Evolutionary conservation across 2,329 filamentous ascomycete genomes (phyloP), one percentile per base, ranked within the genome.

Genomic region (Botrytis medusae): DNA sequence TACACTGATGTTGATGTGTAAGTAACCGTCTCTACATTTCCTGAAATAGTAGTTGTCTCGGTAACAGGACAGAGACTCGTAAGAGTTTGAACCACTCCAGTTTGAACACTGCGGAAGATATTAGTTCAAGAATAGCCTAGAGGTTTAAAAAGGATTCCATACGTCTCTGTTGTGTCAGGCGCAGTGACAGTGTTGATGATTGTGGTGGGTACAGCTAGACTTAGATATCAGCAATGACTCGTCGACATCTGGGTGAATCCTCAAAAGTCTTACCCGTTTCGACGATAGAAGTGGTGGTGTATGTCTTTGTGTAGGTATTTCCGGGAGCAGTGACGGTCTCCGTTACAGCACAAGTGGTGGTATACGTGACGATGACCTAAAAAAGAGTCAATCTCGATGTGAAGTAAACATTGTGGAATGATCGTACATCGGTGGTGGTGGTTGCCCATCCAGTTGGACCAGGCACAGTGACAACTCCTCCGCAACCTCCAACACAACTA

Each of bases 221-320:
- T 54, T 29, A 18, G 4, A 32, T 60, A 32, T 72, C 42, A 74
- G 69, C 8, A 65, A 37, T n/a, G 7, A 32, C 51, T 62, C 25
- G 12, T 42, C 20, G 40, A 20, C 18, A 22, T 32, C 32, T 44
- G 9, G 12, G 14, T 42, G 32, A 9, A 14, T 25, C 20, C 12
- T 57, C 7, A 29, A 57, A 18, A 51, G 1, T 44, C 74, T 75
- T 46, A 76, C 82, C 72, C 32, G 74, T 80, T 71, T 75, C 65
- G 40, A 82, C 80, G n/a, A 81, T 77, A 71, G 82, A 85, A 65
- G 84, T 85, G 1, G 85, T 84, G 22, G 82, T 84, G 75, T 84
- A 86, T 9, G 82, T 83, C 7, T 81, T 81, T 3, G 82, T 81
- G 69, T 83, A 81, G 12, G 83, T 84, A 7, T 72, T 80, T 29